These are phyloP conservation scores for Physcomitrellopsis africana DNA, from an alignment of 225 moss, liverwort and hornwort species.

Conservation along the genomic window DNA sequence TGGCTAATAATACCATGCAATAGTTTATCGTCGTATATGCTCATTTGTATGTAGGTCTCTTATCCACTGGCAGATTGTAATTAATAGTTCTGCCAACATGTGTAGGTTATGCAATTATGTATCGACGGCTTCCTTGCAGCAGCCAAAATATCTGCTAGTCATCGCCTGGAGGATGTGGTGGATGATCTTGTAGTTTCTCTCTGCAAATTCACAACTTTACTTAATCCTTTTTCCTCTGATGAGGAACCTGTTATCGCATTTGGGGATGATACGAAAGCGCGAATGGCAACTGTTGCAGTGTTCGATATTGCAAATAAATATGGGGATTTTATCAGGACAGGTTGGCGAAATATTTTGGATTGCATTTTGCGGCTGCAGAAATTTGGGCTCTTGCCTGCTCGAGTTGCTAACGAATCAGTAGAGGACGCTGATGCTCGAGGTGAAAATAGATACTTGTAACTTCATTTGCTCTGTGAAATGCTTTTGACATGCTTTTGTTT, in stretches of 20 bases:
- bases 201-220: constrained; percentile 73
- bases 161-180: constrained; percentile 68
- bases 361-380: constrained; percentile 78
- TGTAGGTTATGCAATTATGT: constrained; percentile 53
- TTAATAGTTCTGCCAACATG: constrained; percentile 67
- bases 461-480: neutral
- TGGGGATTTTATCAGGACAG: constrained; percentile 72
- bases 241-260: constrained; percentile 72
- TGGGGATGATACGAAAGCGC: constrained; percentile 73
- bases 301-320: constrained; percentile 73
- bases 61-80: constrained; percentile 38
- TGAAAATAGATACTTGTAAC: constrained; percentile 12
- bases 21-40: constrained; percentile 41
- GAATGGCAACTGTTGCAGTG: constrained; percentile 75
- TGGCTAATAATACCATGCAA: too few relatives aligned
- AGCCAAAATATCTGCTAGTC: constrained; percentile 70
- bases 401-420: constrained; percentile 62
- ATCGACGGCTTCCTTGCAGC: constrained; percentile 69
- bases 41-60: neutral
- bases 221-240: constrained; percentile 64
- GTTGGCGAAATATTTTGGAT: constrained; percentile 73
- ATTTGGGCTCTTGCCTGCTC: constrained; percentile 63
- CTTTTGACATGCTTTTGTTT: neutral
- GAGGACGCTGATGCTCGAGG: constrained; percentile 50
- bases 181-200: constrained; percentile 75